Evolutionary conservation across 2,329 filamentous ascomycete species (phyloP).

Genomic region (Alternaria metachromatica): DNA sequence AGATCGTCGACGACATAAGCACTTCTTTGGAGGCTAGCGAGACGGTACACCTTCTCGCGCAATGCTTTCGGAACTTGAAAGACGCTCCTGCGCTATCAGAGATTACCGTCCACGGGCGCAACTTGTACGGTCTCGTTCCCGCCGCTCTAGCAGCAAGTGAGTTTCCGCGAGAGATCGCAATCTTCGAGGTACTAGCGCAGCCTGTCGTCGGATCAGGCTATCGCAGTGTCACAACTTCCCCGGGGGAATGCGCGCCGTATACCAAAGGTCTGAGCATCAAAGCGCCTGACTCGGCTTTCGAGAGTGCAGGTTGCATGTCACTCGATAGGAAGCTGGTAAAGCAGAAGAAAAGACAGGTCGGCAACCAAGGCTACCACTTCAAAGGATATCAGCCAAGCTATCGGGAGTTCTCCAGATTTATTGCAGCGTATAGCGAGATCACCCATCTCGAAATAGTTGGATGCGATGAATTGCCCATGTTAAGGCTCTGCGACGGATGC

Average conservation of each 20-base stretch:
- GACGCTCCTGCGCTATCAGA: not conserved
- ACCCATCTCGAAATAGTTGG: not conserved
- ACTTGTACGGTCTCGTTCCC: not conserved
- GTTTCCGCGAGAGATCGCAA: not conserved
- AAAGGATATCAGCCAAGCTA: not conserved
- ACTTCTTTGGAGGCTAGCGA: not conserved
- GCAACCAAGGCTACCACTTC: not conserved
- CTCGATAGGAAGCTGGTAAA: not conserved
- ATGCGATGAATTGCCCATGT: not conserved
- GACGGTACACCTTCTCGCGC: not conserved
- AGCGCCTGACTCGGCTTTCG: not conserved
- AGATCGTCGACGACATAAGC: not conserved
- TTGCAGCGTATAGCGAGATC: not conserved
- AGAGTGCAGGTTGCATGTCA: accelerated
- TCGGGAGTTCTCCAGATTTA: not conserved
- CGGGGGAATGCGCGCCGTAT: not conserved
- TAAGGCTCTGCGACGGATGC: not conserved
- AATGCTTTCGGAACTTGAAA: not conserved
- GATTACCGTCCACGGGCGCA: not conserved
- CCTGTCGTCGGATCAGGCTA: not conserved
- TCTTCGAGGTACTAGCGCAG: not conserved
- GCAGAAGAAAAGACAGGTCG: not conserved
- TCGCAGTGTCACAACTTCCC: not conserved
- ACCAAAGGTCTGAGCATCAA: not conserved
- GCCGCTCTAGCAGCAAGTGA: not conserved